phyloP scores from a whole-genome alignment of 2,329 filamentous ascomycete species.

The Beauveria sp. region DNA sequence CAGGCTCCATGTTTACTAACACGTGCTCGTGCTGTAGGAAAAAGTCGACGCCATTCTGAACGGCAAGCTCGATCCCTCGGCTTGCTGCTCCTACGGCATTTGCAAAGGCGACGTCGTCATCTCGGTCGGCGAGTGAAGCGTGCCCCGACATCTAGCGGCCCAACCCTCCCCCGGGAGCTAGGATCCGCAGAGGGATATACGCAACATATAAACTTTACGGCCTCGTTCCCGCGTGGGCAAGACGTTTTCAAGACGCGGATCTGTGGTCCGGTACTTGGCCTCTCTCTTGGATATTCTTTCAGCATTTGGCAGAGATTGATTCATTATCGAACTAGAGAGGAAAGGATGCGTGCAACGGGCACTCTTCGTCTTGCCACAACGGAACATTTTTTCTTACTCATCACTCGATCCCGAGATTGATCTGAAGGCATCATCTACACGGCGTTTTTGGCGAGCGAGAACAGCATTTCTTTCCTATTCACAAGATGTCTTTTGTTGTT shows the following conservation, averaged over 20 bases:
- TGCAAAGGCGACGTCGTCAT: slow-evolving; percentile 44
- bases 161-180: not conserved
- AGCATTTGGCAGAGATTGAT: too few relatives aligned
- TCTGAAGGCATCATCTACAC: not conserved
- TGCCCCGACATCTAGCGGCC: not conserved
- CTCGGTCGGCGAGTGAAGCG: slow-evolving; percentile 30
- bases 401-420: not conserved
- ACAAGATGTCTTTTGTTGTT: not conserved
- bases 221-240: slow-evolving; percentile 1
- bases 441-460: not conserved
- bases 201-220: not conserved
- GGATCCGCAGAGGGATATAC: not conserved
- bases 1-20: not conserved
- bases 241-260: not conserved
- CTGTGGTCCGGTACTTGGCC: not conserved
- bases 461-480: too few relatives aligned
- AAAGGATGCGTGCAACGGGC: not conserved
- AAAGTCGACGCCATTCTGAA: slow-evolving; percentile 38
- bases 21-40: slow-evolving; percentile 14
- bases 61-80: slow-evolving; percentile 39
- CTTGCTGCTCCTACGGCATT: slow-evolving; percentile 46
- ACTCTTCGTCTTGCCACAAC: not conserved
- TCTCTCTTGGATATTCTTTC: not conserved
- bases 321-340: not conserved
- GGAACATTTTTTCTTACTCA: not conserved